Percentiles rank a stretch among this genome's conserved stretches.
Conservation (phyloP, 306 rosid genomes). For the Gastrolobium bilobum region DNA sequence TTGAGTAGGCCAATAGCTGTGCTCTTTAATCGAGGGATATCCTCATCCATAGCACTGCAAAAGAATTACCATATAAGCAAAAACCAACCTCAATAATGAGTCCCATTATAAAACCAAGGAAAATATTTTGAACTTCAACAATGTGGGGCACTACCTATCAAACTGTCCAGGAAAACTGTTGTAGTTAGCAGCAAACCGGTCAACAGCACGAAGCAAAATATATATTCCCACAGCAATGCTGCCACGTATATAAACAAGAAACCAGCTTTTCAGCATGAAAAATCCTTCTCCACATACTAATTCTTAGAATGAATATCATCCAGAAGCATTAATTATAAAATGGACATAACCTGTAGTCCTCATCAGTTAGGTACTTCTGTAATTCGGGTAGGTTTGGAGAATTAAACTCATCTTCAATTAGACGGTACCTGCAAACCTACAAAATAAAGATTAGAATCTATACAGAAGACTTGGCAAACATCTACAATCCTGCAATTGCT, state of each 20-base stretch:
- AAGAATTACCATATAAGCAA: slow-evolving; percentile 45
- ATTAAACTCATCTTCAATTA: slow-evolving; percentile 81
- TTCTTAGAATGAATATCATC: slow-evolving; percentile 17
- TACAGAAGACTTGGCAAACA: slow-evolving; percentile 33
- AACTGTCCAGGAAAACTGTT: slow-evolving; percentile 95
- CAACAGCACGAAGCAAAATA: slow-evolving; percentile 93
- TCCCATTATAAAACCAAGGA: slow-evolving; percentile 11
- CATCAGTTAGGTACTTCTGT: slow-evolving; percentile 90
- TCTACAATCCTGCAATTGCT: slow-evolving; percentile 17
- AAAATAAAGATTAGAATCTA: slow-evolving; percentile 48
- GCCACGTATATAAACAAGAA: slow-evolving; percentile 48
- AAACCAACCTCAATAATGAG: slow-evolving; percentile 19
- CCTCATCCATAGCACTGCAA: slow-evolving; percentile 90
- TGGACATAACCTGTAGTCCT: slow-evolving; percentile 83
- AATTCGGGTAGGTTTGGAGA: slow-evolving; percentile 77
- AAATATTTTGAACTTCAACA: slow-evolving; percentile 23
- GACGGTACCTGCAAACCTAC: slow-evolving; percentile 95
- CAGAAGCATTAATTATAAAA: slow-evolving; percentile 43
- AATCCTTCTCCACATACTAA: slow-evolving; percentile 10
- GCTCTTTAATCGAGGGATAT: slow-evolving; percentile 89
- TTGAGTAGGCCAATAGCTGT: slow-evolving; percentile 79
- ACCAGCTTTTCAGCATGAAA: slow-evolving; percentile 43
- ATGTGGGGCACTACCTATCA: slow-evolving; percentile 70
- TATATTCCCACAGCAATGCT: slow-evolving; percentile 88
- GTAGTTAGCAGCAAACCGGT: slow-evolving; percentile 94